Evolutionary conservation across 1,284 basidiomycete species (phyloP).

Genomic region (Ustilago tritici): DNA sequence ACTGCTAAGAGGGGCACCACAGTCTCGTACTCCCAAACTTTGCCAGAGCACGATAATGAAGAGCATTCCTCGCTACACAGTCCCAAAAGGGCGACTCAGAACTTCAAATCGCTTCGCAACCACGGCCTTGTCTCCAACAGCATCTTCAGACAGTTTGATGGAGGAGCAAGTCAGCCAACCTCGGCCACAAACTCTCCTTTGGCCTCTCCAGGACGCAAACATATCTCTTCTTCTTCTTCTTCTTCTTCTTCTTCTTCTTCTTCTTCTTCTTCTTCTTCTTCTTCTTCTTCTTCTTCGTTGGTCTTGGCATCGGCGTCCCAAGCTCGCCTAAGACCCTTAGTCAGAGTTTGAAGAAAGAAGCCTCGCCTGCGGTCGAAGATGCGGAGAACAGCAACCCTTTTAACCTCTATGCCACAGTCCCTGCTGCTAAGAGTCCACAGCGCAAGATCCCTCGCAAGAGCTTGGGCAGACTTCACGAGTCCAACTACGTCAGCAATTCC

Average conservation of each 20-base stretch:
- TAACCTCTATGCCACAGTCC: conserved; percentile 28
- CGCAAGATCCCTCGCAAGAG: conserved; percentile 55
- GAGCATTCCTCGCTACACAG: conserved; percentile 48
- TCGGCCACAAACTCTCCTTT: conserved; percentile 29
- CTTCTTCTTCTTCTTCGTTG: conserved; percentile 43
- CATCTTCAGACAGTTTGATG: conserved; percentile 56
- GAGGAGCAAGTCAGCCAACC: conserved; percentile 19
- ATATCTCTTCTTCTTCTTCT: conserved; percentile 4
- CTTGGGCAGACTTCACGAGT: conserved; percentile 46
- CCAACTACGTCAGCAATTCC: conserved; percentile 61
- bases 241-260: conserved; percentile 30
- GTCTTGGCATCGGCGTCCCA: conserved; percentile 58
- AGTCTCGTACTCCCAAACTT: conserved; percentile 33
- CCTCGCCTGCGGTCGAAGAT: conserved; percentile 8
- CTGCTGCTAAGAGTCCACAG: conserved; percentile 16
- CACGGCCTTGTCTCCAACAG: conserved; percentile 64
- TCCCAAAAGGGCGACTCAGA: conserved; percentile 47
- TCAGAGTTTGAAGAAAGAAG: conserved; percentile 18
- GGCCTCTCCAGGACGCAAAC: conserved; percentile 20
- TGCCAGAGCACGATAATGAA: conserved; percentile 30
- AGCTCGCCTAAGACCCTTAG: conserved; percentile 16
- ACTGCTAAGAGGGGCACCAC: conserved; percentile 33
- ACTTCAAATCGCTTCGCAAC: conserved; percentile 54
- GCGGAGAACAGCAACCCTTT: conserved; percentile 44
- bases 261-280: conserved; percentile 23